phyloP scores from a whole-genome alignment of 2,329 filamentous ascomycete species.

The Penicillium hesseltinei region DNA sequence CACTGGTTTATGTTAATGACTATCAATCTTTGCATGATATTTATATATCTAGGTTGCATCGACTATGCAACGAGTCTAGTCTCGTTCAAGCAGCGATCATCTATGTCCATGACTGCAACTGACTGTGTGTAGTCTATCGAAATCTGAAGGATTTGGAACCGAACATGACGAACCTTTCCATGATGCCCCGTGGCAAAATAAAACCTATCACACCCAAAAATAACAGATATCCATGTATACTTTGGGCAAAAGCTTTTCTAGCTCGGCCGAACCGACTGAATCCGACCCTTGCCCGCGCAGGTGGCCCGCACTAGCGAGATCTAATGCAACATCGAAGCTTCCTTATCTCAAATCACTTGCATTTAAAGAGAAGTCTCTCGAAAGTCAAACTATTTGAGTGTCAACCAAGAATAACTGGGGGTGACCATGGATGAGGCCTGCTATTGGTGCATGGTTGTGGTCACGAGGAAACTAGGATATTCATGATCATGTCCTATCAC shows the following conservation, averaged over 20 bases:
- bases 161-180: not conserved
- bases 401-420: not conserved
- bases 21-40: not conserved
- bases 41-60: not conserved
- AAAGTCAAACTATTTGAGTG: too few relatives aligned
- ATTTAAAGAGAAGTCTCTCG: too few relatives aligned
- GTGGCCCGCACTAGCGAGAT: not conserved
- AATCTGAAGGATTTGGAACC: not conserved
- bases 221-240: too few relatives aligned
- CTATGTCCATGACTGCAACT: not conserved
- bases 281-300: not conserved
- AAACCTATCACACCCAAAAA: not conserved
- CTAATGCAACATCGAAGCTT: not conserved
- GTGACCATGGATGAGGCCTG: not conserved
- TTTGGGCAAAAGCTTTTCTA: not conserved
- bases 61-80: not conserved
- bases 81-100: not conserved
- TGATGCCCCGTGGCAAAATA: too few relatives aligned
- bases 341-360: not conserved
- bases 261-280: not conserved
- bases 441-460: not conserved
- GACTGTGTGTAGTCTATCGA: not conserved
- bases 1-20: not conserved
- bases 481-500: slow-evolving; percentile 10
- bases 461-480: not conserved